phyloP scores from a whole-genome alignment of 371 early-diverging fungal species.

The Synchytrium microbalum region DNA sequence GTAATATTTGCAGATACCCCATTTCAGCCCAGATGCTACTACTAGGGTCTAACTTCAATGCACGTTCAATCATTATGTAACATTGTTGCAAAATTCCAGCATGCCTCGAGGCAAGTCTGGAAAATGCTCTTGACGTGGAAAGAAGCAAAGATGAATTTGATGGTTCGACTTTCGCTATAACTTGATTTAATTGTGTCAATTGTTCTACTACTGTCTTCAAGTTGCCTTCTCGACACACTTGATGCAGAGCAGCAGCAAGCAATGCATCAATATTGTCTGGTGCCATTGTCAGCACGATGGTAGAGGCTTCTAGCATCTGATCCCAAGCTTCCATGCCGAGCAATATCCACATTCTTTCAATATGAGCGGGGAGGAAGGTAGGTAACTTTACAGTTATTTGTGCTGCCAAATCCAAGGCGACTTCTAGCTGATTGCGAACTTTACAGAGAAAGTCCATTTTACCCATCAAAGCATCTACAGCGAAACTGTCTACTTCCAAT shows the following conservation, averaged over 20 bases:
- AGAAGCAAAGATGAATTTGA: slow-evolving; percentile 14
- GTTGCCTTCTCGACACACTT: slow-evolving; percentile 31
- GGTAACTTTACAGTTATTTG: slow-evolving; percentile 33
- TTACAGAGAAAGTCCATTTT: slow-evolving; percentile 21
- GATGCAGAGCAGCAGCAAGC: slow-evolving; percentile 19
- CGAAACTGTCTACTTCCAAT: slow-evolving; percentile 21
- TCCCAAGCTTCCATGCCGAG: slow-evolving; percentile 38
- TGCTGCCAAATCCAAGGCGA: slow-evolving; percentile 35
- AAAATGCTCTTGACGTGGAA: slow-evolving; percentile 20
- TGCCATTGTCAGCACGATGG: slow-evolving; percentile 19
- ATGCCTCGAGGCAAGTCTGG: slow-evolving; percentile 18
- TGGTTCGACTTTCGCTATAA: slow-evolving; percentile 23
- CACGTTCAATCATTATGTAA: slow-evolving; percentile 17
- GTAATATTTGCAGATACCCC: slow-evolving; percentile 27
- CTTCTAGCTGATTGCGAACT: slow-evolving; percentile 22
- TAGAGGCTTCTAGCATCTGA: slow-evolving; percentile 33
- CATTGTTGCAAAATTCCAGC: slow-evolving; percentile 25
- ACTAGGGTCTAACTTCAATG: slow-evolving; percentile 21
- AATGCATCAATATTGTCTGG: slow-evolving; percentile 32
- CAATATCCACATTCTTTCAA: slow-evolving; percentile 36
- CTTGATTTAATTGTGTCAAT: slow-evolving; percentile 22
- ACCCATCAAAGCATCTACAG: slow-evolving; percentile 35
- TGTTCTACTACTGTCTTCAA: slow-evolving; percentile 20
- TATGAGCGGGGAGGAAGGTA: slow-evolving; percentile 35
- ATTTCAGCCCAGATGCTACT: slow-evolving; percentile 28